These are phyloP conservation scores for Chlamydomonas sp. DNA, from an alignment of 139 green algal species.

Conservation along the genomic window DNA sequence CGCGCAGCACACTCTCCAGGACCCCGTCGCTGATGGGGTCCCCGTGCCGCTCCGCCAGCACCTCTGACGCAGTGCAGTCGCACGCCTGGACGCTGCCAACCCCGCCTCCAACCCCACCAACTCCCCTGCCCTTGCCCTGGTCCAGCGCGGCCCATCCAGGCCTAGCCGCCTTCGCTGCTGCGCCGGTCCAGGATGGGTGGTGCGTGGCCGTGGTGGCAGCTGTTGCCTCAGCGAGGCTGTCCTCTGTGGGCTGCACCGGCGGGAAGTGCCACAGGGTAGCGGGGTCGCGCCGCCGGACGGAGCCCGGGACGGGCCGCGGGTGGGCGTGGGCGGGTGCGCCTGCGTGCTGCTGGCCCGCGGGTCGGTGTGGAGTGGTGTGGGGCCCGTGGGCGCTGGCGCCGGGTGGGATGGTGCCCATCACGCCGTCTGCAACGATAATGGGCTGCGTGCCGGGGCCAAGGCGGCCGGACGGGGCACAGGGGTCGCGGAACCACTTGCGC, in stretches of 20 bases:
- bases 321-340: neutral
- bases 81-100: neutral
- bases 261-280: no score
- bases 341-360: neutral
- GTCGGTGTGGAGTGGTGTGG: neutral
- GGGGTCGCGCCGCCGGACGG: no score
- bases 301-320: no score
- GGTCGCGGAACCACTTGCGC: slow-evolving; percentile 27
- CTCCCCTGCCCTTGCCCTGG: no score
- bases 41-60: neutral
- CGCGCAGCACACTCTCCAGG: slow-evolving; percentile 18
- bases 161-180: no score
- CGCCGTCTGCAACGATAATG: slow-evolving; percentile 24
- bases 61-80: neutral
- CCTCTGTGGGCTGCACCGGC: no score
- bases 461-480: neutral
- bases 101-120: neutral
- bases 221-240: no score
- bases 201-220: no score
- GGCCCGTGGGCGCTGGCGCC: neutral
- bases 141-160: no score
- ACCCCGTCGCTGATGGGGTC: slow-evolving; percentile 17
- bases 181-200: no score
- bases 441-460: neutral
- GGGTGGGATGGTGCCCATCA: neutral